A percentile compares a stretch with the other conserved stretches of the same genome.
Conservation (phyloP, 2,329 filamentous ascomycete species). For the Cladosporium sp. region DNA sequence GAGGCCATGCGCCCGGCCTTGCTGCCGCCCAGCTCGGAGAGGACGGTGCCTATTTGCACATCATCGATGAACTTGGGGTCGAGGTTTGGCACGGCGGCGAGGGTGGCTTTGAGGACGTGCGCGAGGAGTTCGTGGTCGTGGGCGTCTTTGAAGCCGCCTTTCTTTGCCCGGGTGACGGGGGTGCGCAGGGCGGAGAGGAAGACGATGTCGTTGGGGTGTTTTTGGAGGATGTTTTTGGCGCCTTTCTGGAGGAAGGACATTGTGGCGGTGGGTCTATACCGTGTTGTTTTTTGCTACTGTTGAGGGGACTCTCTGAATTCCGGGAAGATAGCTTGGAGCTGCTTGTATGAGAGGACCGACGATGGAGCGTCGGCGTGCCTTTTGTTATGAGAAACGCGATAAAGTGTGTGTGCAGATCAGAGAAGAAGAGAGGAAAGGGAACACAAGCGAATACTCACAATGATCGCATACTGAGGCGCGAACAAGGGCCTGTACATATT, state of each 20-base stretch:
- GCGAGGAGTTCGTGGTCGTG: conserved; percentile 88
- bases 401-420: background rate
- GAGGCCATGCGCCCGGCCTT: conserved; percentile 92
- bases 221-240: conserved; percentile 73
- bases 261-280: background rate
- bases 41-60: conserved; percentile 81
- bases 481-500: background rate
- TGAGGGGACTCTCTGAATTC: too few species aligned
- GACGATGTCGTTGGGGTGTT: conserved; percentile 78
- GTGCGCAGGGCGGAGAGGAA: conserved; percentile 90
- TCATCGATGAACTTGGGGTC: conserved; percentile 72
- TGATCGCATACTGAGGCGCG: background rate
- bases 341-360: background rate
- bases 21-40: conserved; percentile 84
- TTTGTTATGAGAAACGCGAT: background rate
- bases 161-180: conserved; percentile 78
- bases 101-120: conserved; percentile 64
- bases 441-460: conserved; percentile 2
- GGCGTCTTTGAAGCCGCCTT: conserved; percentile 80
- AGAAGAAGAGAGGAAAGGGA: background rate
- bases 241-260: conserved; percentile 50
- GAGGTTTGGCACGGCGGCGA: conserved; percentile 70
- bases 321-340: background rate
- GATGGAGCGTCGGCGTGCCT: background rate
- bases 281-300: background rate